These are phyloP conservation scores for Metschnikowia kunwiensis DNA, from an alignment of 805 yeast genomes.

Conservation along the genomic window DNA sequence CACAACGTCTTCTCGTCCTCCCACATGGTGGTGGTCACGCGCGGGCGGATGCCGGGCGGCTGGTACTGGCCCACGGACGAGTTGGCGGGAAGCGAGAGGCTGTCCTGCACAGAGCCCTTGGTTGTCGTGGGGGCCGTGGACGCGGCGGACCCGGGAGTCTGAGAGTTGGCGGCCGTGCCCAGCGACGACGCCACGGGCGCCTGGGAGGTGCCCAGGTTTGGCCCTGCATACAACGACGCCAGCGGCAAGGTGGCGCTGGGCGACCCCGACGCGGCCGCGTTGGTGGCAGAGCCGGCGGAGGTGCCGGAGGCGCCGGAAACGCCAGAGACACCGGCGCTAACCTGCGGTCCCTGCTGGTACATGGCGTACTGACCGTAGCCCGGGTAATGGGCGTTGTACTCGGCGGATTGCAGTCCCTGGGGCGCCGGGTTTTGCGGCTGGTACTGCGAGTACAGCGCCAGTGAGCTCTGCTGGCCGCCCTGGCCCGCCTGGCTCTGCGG, in stretches of 20 bases:
- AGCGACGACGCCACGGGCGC: constrained; percentile 12
- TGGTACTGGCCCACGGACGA: constrained; percentile 44
- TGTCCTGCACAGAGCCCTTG: constrained; percentile 17
- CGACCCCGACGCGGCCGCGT: constrained; percentile 16
- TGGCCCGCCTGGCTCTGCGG: constrained; percentile 15
- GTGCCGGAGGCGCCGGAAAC: constrained; percentile 3
- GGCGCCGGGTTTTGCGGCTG: constrained; percentile 3
- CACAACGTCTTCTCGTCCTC: constrained; percentile 83
- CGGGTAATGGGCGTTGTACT: constrained; percentile 18
- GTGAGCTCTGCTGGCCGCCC: constrained; percentile 10
- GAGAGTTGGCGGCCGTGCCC: constrained; percentile 20
- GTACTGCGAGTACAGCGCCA: constrained; percentile 6
- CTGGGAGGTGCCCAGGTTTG: constrained; percentile 9
- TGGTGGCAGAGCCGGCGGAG: constrained; percentile 8
- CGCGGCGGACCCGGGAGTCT: constrained; percentile 3
- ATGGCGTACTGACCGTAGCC: constrained; percentile 19
- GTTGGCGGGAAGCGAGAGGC: constrained; percentile 16
- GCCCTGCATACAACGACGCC: constrained; percentile 14
- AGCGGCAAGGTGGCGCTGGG: constrained; percentile 14
- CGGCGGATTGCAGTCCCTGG: constrained; percentile 12
- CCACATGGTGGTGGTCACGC: constrained; percentile 87
- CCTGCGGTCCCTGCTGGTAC: constrained; percentile 16
- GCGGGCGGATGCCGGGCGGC: constrained; percentile 51
- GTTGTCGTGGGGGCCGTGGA: constrained; percentile 9
- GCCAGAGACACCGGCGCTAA: constrained; percentile 7